These are phyloP conservation scores for Tephrocybe sp. DNA, from an alignment of 768 basidiomycete species.

Conservation along the genomic window DNA sequence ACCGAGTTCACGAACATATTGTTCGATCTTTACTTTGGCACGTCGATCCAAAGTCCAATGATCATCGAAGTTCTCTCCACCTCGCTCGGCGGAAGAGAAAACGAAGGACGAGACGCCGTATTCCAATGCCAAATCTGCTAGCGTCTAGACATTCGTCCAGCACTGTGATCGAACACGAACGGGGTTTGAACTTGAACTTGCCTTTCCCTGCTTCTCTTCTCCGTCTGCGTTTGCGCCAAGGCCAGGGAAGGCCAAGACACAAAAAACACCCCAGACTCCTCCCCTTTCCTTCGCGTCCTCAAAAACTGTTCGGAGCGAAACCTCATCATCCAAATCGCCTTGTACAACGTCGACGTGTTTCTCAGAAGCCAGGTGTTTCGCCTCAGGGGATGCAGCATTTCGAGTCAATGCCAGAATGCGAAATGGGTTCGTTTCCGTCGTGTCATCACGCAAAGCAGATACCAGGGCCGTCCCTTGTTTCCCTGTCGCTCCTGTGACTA, in stretches of 20 bases:
- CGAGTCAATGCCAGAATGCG: slow-evolving; percentile 39
- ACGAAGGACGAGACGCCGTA: slow-evolving; percentile 33
- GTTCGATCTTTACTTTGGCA: slow-evolving; percentile 39
- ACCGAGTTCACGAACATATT: slow-evolving; percentile 30
- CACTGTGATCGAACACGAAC: not conserved
- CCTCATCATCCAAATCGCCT: slow-evolving; percentile 31
- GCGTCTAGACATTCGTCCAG: slow-evolving; percentile 19
- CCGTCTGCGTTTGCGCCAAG: slow-evolving; percentile 38
- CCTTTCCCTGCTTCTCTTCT: slow-evolving; percentile 42
- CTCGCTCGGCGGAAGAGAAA: slow-evolving; percentile 39
- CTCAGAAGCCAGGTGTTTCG: slow-evolving; percentile 23
- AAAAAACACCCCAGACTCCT: slow-evolving; percentile 40
- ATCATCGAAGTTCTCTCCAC: slow-evolving; percentile 34
- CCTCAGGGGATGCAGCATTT: slow-evolving; percentile 25
- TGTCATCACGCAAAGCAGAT: slow-evolving; percentile 14
- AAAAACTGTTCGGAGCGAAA: slow-evolving; percentile 32
- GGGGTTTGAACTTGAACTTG: slow-evolving; percentile 15
- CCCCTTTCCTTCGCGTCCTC: slow-evolving; percentile 28
- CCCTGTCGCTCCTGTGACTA: slow-evolving; percentile 38
- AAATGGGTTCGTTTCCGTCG: slow-evolving; percentile 19
- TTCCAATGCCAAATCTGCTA: slow-evolving; percentile 37
- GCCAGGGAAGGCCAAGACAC: slow-evolving; percentile 39
- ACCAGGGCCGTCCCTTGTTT: slow-evolving; percentile 36
- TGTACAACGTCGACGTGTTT: slow-evolving; percentile 32
- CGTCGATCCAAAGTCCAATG: slow-evolving; percentile 22